Conservation (phyloP, 192 early-diverging fungal genomes). For the Phlyctochytrium arcticum region DNA sequence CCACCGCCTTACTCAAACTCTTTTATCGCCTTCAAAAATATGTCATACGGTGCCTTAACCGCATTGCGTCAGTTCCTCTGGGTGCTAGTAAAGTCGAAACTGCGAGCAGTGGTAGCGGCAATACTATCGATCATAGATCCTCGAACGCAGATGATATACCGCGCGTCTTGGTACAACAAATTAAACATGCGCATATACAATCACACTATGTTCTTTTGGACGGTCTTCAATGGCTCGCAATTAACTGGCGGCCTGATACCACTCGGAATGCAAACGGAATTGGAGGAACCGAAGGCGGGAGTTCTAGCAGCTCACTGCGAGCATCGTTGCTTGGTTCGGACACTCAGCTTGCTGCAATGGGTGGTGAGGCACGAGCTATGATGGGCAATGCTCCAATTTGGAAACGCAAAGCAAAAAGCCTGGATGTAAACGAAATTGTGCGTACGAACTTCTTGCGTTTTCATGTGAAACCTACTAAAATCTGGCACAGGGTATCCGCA, state of each 20-base stretch:
- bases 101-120: not conserved
- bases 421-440: constrained; percentile 29
- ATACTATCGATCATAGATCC: not conserved
- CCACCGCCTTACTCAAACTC: constrained; percentile 59
- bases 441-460: not conserved
- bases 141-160: not conserved
- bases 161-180: not conserved
- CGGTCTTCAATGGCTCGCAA: constrained; percentile 57
- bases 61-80: constrained; percentile 38
- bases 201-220: constrained; percentile 75
- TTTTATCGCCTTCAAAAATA: constrained; percentile 69
- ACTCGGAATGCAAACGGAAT: too few species aligned
- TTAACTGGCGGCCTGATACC: constrained; percentile 28
- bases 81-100: not conserved
- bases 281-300: not conserved
- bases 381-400: constrained; percentile 20
- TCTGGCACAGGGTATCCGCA: constrained; percentile 37
- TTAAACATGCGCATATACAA: constrained; percentile 53
- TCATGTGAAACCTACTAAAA: too few species aligned
- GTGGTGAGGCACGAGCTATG: not conserved
- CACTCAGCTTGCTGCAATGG: not conserved
- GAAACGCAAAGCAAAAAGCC: constrained; percentile 21
- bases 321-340: not conserved
- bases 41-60: constrained; percentile 59
- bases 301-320: not conserved